Base-by-base conservation (phyloP, 768 basidiomycete species). In the Porphyrellus cyaneotinctus region DNA sequence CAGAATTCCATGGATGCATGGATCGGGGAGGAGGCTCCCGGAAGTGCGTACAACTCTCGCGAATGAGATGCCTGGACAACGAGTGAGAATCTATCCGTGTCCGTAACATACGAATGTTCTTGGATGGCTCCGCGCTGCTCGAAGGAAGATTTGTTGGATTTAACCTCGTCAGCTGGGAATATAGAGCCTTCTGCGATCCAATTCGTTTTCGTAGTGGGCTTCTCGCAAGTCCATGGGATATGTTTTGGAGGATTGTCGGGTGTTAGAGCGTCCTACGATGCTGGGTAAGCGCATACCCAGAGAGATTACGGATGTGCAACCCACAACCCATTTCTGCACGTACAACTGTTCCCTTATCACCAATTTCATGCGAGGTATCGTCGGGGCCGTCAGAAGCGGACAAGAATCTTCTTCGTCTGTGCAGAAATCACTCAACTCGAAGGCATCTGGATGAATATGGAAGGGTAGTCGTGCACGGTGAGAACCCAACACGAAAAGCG, bases 261-360 rank as follows among this genome's bases (percentile, higher is more conserved):
- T 15, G 49, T 57, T 22, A 68, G 49, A 15, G 39, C 51, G 22
- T 67, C 54, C 67, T 68, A 42, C 30, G 26, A 51, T 30, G 31
- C 22, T 11, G 32, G 51, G 43, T 63, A 44, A 68, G 49, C 18
- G 14, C 24, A 36, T 20, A 20, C 9, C 22, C 32, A 48, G 22
- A 33, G 3, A 43, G 17, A 38, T 43, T 11, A 49, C 2, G 28
- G 47, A 33, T 39, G 33, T 39, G 37, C 3, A 17, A 61, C 73
- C 59, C 53, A 74, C 72, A 45, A 61, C 51, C 73, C 73, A 74
- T 32, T 56, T 61, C 38, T 61, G 59, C 23, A 74, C 63, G 38
- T 66, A 71, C 22, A 74, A 48, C 6, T 55, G 64, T 52, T 74
- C 73, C 56, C 58, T 63, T 30, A 74, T 58, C 64, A 72, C 61